phyloP scores from a whole-genome alignment of 768 basidiomycete genomes.

The Boletus pseudopeckii region DNA sequence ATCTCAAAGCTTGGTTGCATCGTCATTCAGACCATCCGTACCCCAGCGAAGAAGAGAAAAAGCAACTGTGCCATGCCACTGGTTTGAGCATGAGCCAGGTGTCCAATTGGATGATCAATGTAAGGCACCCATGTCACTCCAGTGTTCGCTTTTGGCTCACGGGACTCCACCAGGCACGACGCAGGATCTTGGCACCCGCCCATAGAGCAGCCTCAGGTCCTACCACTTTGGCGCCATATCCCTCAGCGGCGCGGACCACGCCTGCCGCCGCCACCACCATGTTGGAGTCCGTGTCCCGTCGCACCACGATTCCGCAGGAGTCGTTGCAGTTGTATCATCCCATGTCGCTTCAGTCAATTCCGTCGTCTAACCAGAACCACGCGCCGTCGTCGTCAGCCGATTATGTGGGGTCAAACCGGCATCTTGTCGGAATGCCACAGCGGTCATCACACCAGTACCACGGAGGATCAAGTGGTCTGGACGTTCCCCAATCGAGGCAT shows the following conservation, averaged over 20 bases:
- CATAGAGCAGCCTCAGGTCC: constrained; percentile 73
- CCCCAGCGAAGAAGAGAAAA: constrained; percentile 88
- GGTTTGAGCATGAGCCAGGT: constrained; percentile 87
- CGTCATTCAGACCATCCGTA: constrained; percentile 88
- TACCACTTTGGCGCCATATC: constrained; percentile 74
- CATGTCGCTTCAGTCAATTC: constrained; percentile 64
- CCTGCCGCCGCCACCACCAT: constrained; percentile 21
- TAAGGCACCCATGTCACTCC: constrained; percentile 33
- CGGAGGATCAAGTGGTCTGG: constrained; percentile 20
- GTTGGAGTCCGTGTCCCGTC: constrained; percentile 45
- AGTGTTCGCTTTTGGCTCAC: constrained; percentile 11
- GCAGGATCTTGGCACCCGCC: constrained; percentile 80
- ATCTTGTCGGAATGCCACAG: constrained; percentile 44
- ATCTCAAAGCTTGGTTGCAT: constrained; percentile 84
- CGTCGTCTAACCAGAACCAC: constrained; percentile 31
- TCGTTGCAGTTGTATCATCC: constrained; percentile 75
- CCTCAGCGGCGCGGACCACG: constrained; percentile 37
- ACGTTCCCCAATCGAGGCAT: constrained; percentile 33
- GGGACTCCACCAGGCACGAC: constrained; percentile 55
- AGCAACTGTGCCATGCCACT: constrained; percentile 81
- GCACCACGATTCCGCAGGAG: constrained; percentile 68
- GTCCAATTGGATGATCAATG: constrained; percentile 94
- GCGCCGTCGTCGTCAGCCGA: constrained; percentile 34
- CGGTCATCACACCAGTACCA: constrained; percentile 31
- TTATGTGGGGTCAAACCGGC: constrained; percentile 42